These are phyloP conservation scores for Paralagenidium karlingii DNA, from an alignment of 352 stramenopile genomes.

Conservation along the genomic window DNA sequence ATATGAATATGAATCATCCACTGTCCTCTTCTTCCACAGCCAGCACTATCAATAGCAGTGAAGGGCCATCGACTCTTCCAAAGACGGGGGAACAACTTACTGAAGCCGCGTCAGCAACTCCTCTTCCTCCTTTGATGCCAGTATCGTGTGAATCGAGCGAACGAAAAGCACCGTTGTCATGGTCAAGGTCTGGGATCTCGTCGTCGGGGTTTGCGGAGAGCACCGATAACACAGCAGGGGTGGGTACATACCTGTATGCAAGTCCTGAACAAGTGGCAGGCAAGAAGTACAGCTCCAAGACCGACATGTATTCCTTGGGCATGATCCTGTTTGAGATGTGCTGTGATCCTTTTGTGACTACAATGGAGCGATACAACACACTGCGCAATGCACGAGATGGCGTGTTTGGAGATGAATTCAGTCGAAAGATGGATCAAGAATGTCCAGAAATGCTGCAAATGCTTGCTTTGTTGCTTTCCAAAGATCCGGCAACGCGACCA, in stretches of 20 bases:
- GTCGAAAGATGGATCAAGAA: constrained; percentile 18
- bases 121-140: background rate
- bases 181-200: constrained; percentile 14
- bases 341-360: constrained; percentile 79
- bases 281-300: constrained; percentile 88
- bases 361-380: constrained; percentile 83
- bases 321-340: constrained; percentile 89
- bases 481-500: constrained; percentile 34
- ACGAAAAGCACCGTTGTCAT: constrained; percentile 17
- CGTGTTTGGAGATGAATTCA: constrained; percentile 39
- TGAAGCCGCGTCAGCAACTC: background rate
- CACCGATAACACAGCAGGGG: constrained; percentile 71
- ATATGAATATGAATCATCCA: constrained; percentile 19
- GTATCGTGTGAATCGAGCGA: background rate
- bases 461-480: constrained; percentile 41
- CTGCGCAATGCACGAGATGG: constrained; percentile 63
- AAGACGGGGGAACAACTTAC: constrained; percentile 9
- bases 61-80: constrained; percentile 3
- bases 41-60: constrained; percentile 13
- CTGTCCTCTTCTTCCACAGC: too few relatives aligned
- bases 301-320: constrained; percentile 83
- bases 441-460: constrained; percentile 62
- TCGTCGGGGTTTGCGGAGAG: constrained; percentile 6
- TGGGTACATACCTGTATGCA: constrained; percentile 86
- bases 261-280: constrained; percentile 83